Conservation (phyloP, 208 protist species). For the Trypanosoma congolense region DNA sequence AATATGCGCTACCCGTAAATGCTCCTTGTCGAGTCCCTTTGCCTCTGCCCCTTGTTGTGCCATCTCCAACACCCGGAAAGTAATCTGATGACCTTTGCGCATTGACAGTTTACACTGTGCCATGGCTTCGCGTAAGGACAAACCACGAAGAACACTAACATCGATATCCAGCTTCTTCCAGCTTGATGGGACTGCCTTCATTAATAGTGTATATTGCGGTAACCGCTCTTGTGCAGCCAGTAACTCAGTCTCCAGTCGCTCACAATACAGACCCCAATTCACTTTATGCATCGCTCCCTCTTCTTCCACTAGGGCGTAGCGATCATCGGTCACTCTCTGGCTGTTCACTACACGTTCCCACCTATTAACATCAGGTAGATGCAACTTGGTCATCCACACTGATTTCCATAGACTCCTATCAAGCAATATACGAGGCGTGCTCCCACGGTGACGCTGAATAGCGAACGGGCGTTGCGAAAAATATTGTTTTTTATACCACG, state of each 20-base stretch:
- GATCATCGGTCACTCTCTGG: constrained; percentile 81
- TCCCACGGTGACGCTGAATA: constrained; percentile 52
- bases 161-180: constrained; percentile 92
- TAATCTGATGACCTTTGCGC: constrained; percentile 83
- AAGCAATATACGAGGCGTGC: constrained; percentile 79
- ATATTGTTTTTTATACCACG: constrained; percentile 80
- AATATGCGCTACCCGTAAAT: constrained; percentile 79
- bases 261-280: constrained; percentile 89
- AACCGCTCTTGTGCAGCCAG: constrained; percentile 71
- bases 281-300: constrained; percentile 80
- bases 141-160: constrained; percentile 74
- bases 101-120: constrained; percentile 86
- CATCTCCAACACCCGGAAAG: constrained; percentile 79
- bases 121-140: constrained; percentile 86
- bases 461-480: constrained; percentile 75
- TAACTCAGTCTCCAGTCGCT: constrained; percentile 84
- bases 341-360: constrained; percentile 91
- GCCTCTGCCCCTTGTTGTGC: constrained; percentile 82
- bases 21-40: constrained; percentile 86
- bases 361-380: constrained; percentile 77
- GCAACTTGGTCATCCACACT: constrained; percentile 62
- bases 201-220: constrained; percentile 78
- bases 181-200: constrained; percentile 80
- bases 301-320: constrained; percentile 84
- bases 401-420: constrained; percentile 76